These are phyloP conservation scores for Lactuca saligna DNA, from an alignment of 129 eudicot genomes.

Conservation along the genomic window DNA sequence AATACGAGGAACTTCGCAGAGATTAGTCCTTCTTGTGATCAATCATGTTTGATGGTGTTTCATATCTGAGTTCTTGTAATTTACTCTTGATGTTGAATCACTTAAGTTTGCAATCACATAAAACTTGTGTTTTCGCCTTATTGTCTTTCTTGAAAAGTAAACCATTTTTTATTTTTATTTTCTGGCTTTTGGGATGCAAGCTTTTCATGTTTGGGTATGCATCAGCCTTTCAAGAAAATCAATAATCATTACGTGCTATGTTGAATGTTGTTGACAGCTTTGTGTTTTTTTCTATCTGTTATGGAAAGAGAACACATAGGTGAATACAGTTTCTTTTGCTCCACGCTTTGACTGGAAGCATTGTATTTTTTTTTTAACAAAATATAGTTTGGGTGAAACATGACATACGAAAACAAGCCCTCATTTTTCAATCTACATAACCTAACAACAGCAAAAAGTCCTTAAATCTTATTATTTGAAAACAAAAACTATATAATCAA, in stretches of 20 bases:
- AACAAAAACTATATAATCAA: neutral
- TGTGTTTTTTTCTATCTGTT: no score
- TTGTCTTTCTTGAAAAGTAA: neutral
- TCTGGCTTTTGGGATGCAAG: no score
- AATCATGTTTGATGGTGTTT: neutral
- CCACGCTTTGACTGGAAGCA: no score
- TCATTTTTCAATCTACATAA: neutral
- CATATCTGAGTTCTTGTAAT: neutral
- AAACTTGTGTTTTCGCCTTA: neutral
- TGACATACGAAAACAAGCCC: neutral
- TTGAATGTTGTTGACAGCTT: no score
- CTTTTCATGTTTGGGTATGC: no score
- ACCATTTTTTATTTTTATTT: no score
- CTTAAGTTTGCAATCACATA: neutral
- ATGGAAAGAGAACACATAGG: no score
- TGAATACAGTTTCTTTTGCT: no score
- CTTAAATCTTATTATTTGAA: neutral
- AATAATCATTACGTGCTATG: no score
- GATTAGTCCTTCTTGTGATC: conserved; percentile 25
- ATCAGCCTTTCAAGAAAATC: no score
- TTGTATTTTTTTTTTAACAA: no score
- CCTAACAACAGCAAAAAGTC: neutral
- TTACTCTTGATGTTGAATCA: conserved; percentile 7
- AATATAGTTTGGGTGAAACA: neutral
- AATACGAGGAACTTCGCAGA: conserved; percentile 61